Conservation (phyloP, 169 alveolate species). For the Plasmodium gaboni region DNA sequence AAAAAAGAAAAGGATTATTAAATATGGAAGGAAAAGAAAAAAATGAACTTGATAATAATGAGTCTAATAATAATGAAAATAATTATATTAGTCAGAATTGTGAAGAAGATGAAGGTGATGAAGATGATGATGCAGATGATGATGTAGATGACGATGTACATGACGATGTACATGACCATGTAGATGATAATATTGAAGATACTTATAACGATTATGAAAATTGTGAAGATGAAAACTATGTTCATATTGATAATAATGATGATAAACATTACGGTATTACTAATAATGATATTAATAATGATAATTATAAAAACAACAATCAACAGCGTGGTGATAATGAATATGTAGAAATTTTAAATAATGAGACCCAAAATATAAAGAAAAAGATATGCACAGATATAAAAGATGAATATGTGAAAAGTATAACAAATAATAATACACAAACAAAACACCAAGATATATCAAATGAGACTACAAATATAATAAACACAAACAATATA, state of each 20-base stretch:
- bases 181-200: constrained; percentile 1
- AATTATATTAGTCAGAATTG: neutral
- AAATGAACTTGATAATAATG: constrained; percentile 1
- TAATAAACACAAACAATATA: no score
- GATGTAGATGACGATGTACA: no score
- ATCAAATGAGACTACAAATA: neutral
- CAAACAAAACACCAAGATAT: neutral
- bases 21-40: constrained; percentile 22
- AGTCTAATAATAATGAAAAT: neutral
- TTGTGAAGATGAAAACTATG: constrained; percentile 1
- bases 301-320: no score
- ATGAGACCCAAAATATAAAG: no score
- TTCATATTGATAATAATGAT: no score
- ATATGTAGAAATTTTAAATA: no score
- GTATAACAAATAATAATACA: neutral
- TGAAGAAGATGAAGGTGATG: neutral
- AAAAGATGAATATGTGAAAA: neutral
- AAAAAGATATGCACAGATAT: no score
- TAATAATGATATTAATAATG: no score
- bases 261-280: no score
- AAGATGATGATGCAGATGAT: no score
- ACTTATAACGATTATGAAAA: neutral
- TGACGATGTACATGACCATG: neutral
- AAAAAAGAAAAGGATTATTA: constrained; percentile 6
- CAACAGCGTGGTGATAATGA: no score